Percentiles rank a stretch among this genome's conserved stretches.
phyloP scores from a whole-genome alignment of 2,329 filamentous ascomycete species.

The Parastagonospora nodorum region DNA sequence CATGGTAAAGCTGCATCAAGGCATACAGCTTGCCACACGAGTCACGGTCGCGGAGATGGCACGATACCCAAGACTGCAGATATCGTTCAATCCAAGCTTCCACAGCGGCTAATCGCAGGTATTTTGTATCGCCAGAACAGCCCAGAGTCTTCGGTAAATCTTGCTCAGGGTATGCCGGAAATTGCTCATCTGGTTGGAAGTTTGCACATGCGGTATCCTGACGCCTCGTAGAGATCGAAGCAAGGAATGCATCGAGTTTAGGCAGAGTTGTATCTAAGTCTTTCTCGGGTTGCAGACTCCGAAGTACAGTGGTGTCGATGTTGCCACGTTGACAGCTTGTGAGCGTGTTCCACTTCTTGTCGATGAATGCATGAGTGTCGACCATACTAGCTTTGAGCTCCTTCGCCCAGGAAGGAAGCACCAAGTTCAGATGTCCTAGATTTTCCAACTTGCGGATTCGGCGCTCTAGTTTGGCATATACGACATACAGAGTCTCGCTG shows the following conservation, averaged over 20 bases:
- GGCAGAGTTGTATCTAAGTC: conserved; percentile 24
- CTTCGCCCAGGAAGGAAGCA: conserved; percentile 7
- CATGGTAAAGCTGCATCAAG: conserved; percentile 23
- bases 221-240: neutral
- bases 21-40: conserved; percentile 30
- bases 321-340: neutral
- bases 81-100: conserved; percentile 56
- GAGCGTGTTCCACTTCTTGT: conserved; percentile 14
- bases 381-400: conserved; percentile 2
- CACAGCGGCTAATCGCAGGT: conserved; percentile 55
- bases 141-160: conserved; percentile 11
- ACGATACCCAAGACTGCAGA: conserved; percentile 49
- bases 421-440: conserved; percentile 5
- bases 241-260: conserved; percentile 22
- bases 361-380: conserved; percentile 12
- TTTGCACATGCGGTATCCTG: neutral
- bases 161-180: conserved; percentile 6
- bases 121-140: conserved; percentile 14
- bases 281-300: conserved; percentile 12
- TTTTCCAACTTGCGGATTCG: conserved; percentile 29
- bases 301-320: conserved; percentile 5
- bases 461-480: conserved; percentile 26
- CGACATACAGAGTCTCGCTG: conserved; percentile 13
- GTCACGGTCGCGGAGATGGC: conserved; percentile 17
- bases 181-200: conserved; percentile 16